A percentile compares a stretch with the other conserved stretches of the same genome.
Evolutionary conservation across 2,329 filamentous ascomycete genomes (phyloP).

Genomic region (Exophiala lecanii-corni): DNA sequence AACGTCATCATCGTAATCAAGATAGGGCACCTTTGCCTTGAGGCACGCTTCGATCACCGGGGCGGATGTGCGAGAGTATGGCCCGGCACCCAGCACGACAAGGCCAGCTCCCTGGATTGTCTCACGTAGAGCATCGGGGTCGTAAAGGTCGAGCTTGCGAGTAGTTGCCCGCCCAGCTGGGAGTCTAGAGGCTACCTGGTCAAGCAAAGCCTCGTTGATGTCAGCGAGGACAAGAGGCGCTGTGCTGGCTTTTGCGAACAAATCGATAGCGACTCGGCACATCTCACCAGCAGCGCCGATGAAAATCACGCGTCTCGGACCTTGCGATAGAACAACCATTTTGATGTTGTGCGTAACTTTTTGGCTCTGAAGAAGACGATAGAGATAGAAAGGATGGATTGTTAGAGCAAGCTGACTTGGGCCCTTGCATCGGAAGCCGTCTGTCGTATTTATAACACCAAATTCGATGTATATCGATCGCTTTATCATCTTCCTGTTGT

Average conservation of each 20-base stretch:
- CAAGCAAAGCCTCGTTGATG: constrained; percentile 3
- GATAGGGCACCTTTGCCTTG: constrained; percentile 5
- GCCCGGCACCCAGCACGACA: constrained; percentile 7
- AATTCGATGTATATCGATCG: no score
- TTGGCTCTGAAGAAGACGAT: no score
- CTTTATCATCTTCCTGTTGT: no score
- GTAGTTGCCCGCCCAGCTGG: constrained; percentile 2
- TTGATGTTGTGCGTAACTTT: no score
- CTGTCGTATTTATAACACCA: no score
- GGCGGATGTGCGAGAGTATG: constrained; percentile 6
- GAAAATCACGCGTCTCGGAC: constrained; percentile 3
- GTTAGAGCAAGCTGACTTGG: no score
- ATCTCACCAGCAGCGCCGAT: constrained; percentile 10
- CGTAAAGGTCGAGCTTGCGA: constrained; percentile 4
- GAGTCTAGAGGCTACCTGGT: not conserved
- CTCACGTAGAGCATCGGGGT: constrained; percentile 4
- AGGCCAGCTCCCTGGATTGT: constrained; percentile 4
- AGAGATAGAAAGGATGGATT: no score
- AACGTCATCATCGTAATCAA: constrained; percentile 8
- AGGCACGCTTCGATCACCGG: constrained; percentile 6
- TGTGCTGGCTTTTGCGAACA: constrained; percentile 4
- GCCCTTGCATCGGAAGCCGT: no score
- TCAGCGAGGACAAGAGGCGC: constrained; percentile 6
- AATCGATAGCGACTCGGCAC: constrained; percentile 7
- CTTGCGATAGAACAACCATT: no score